Conservation (phyloP, 768 basidiomycete genomes). For the Naganishia randhawae region DNA sequence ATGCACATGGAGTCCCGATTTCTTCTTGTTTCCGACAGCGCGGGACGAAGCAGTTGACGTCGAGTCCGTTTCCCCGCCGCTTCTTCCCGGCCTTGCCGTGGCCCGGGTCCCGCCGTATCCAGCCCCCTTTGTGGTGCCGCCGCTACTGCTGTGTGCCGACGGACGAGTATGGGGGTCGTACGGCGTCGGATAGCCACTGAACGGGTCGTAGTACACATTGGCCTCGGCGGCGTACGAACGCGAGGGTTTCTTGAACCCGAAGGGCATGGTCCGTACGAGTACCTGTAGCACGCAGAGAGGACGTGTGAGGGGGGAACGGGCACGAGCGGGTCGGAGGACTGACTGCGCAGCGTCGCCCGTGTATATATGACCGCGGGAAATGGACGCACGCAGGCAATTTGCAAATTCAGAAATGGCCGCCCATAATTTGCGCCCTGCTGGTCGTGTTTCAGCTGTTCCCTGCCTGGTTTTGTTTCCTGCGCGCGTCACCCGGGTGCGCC, state of each 20-base stretch:
- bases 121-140: slow-evolving; percentile 7
- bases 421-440: too few species aligned
- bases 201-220: slow-evolving; percentile 20
- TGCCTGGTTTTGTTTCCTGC: neutral
- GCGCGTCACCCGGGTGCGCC: neutral
- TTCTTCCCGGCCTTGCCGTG: neutral
- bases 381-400: too few species aligned
- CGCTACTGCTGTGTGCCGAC: neutral
- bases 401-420: too few species aligned
- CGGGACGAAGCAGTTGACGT: neutral
- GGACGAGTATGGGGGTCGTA: slow-evolving; percentile 5
- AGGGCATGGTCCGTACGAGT: slow-evolving; percentile 23
- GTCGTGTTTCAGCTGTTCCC: neutral
- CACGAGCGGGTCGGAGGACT: neutral
- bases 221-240: slow-evolving; percentile 16
- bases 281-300: neutral
- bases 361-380: too few species aligned
- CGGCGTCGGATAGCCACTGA: slow-evolving; percentile 25
- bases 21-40: neutral
- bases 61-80: neutral
- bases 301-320: neutral
- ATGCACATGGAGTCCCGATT: neutral
- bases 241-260: slow-evolving; percentile 29
- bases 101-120: neutral
- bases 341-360: neutral